Evolutionary conservation across 2,329 filamentous ascomycete species (phyloP), one percentile per base, ranked within the genome.

Genomic region (Talaromyces sp.): DNA sequence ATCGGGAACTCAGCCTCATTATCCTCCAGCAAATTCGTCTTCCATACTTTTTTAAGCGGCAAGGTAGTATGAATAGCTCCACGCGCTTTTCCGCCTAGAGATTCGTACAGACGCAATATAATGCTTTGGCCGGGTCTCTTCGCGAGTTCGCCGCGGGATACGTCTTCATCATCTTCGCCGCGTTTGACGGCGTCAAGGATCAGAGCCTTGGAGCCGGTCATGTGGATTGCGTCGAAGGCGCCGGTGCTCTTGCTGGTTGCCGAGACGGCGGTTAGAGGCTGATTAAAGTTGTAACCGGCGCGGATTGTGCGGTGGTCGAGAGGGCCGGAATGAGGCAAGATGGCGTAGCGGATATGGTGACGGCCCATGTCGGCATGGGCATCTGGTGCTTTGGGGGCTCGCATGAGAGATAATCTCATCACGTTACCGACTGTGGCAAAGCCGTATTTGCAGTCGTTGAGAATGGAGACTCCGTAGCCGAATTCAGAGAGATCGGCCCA

Each of bases 371-470:
- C 94, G 47, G 94, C 94, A 72, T 97, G 89, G 6, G 88, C 93
- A 76, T 98, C 94, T 0, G 94, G 94, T 0, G 94, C 93, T 76
- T 98, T 98, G 24, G 94, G 91, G 6, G 93, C 88, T 47, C 94
- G 88, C 19, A 97, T 85, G 22, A 98, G 84, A 14, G 90, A 93
- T 10, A 98, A 83, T 4, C 94, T 88, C 94, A 98, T 98, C 63
- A 93, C 77, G 74, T 90, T 95, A 50, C 94, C 94, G 56, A 86
- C 87, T 14, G 93, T 96, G 24, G 94, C 94, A 74, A 98, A 98
- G 19, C 94, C 94, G 74, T 97, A 98, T 77, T 97, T 97, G 80
- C 88, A 92, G 77, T 98, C 93, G 74, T 98, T 98, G 66, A 98
- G 84, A 67, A 98, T 91, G 2, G 91, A 94, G 8, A 98, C 92